phyloP scores from a whole-genome alignment of 1,284 basidiomycete genomes.

The Puccinia coronata region DNA sequence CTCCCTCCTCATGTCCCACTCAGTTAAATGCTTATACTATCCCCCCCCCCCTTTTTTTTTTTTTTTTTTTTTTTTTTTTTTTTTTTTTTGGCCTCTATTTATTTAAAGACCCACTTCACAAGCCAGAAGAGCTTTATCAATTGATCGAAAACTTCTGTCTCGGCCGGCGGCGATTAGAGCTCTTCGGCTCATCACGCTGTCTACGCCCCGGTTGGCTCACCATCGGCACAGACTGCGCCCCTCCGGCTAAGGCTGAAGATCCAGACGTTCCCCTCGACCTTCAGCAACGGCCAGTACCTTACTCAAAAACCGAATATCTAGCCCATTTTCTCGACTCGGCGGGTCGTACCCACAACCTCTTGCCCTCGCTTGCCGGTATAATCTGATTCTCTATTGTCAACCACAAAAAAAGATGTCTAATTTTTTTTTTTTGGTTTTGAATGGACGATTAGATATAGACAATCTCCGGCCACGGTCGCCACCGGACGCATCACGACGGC shows the following conservation, averaged over 20 bases:
- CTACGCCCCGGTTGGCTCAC: slow-evolving; percentile 91
- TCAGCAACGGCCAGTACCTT: slow-evolving; percentile 14
- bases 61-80: no score
- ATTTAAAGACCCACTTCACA: slow-evolving; percentile 69
- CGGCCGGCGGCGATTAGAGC: slow-evolving; percentile 83
- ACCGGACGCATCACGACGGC: slow-evolving; percentile 34
- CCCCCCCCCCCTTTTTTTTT: no score
- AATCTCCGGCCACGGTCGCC: slow-evolving; percentile 48
- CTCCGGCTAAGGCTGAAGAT: slow-evolving; percentile 39
- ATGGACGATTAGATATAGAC: slow-evolving; percentile 49
- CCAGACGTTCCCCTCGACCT: not conserved
- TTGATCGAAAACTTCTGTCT: slow-evolving; percentile 98
- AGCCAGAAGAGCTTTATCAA: slow-evolving; percentile 92
- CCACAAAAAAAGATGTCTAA: not conserved
- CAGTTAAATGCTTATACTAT: no score
- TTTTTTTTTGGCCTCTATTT: no score
- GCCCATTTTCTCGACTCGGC: slow-evolving; percentile 34
- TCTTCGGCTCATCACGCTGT: slow-evolving; percentile 75
- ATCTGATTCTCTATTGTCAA: not conserved
- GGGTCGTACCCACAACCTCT: slow-evolving; percentile 41
- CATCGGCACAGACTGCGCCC: slow-evolving; percentile 63
- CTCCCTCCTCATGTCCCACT: slow-evolving; percentile 11
- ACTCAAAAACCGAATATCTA: slow-evolving; percentile 30
- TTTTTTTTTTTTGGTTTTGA: not conserved
- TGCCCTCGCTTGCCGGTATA: slow-evolving; percentile 35